These are phyloP conservation scores for Bipolaris sorokiniana DNA, from an alignment of 2,329 filamentous ascomycete genomes.

Conservation along the genomic window DNA sequence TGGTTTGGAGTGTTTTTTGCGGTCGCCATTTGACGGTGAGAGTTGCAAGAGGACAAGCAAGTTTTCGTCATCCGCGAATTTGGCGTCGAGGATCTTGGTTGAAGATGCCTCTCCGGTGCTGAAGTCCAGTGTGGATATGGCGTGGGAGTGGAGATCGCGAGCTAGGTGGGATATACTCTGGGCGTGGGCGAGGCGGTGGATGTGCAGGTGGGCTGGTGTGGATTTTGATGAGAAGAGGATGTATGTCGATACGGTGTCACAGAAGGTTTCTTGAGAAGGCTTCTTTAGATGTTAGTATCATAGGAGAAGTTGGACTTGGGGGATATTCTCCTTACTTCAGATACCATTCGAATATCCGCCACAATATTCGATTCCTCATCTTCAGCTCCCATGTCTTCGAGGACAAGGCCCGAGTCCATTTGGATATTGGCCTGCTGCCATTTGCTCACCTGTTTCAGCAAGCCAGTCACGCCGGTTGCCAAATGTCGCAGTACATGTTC, in stretches of 20 bases:
- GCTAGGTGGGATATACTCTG: conserved; percentile 52
- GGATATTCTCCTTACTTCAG: conserved; percentile 49
- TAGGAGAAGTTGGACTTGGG: neutral
- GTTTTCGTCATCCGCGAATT: conserved; percentile 68
- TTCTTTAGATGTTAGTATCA: neutral
- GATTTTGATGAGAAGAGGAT: conserved; percentile 27
- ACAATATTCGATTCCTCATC: conserved; percentile 39
- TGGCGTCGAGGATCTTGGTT: conserved; percentile 63
- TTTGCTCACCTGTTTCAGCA: conserved; percentile 50
- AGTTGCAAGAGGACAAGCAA: conserved; percentile 65
- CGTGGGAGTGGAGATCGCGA: conserved; percentile 33
- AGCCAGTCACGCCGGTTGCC: conserved; percentile 40
- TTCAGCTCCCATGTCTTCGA: conserved; percentile 49
- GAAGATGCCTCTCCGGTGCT: neutral
- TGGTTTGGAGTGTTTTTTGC: neutral
- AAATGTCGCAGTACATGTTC: conserved; percentile 48
- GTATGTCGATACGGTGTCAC: conserved; percentile 34
- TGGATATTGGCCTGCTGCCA: conserved; percentile 62
- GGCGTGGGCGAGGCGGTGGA: conserved; percentile 45
- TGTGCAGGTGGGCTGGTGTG: conserved; percentile 10
- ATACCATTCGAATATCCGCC: conserved; percentile 64
- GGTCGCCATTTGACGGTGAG: neutral
- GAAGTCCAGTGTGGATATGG: conserved; percentile 62
- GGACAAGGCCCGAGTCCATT: conserved; percentile 68
- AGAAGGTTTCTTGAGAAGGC: conserved; percentile 5